Conservation (phyloP, 257 asterid species). For the Penstemon eatonii region DNA sequence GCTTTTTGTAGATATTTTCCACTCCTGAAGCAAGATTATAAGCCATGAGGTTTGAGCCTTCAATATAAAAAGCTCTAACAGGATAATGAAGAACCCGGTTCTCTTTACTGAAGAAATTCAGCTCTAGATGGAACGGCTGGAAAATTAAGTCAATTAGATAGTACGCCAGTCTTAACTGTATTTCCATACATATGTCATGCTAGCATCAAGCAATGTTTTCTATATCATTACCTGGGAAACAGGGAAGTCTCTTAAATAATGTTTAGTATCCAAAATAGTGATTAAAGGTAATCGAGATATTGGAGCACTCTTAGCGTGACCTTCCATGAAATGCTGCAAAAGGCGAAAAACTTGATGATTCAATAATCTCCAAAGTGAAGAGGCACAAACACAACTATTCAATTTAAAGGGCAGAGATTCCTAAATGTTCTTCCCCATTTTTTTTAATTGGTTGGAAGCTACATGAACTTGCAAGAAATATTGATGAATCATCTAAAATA, state of each 20-base stretch:
- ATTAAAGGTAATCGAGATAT: slow-evolving; percentile 92
- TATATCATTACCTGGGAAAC: slow-evolving; percentile 75
- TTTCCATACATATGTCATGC: slow-evolving; percentile 15
- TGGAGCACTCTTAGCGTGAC: slow-evolving; percentile 96
- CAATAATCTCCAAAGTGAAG: slow-evolving; percentile 18
- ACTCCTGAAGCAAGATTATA: slow-evolving; percentile 87
- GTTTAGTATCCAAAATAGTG: slow-evolving; percentile 69
- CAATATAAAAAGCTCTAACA: slow-evolving; percentile 87
- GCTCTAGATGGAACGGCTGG: slow-evolving; percentile 95
- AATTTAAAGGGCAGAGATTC: slow-evolving; percentile 4
- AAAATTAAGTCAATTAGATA: slow-evolving; percentile 37
- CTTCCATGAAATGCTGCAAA: slow-evolving; percentile 98
- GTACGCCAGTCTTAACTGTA: slow-evolving; percentile 23
- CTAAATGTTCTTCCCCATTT: slow-evolving; percentile 9
- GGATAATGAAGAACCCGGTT: slow-evolving; percentile 96
- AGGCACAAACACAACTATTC: slow-evolving; percentile 18
- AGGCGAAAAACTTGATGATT: slow-evolving; percentile 32
- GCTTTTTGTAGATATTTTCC: slow-evolving; percentile 89
- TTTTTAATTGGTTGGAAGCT: background rate
- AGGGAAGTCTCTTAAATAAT: slow-evolving; percentile 74
- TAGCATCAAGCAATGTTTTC: slow-evolving; percentile 7
- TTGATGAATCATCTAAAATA: too few relatives aligned
- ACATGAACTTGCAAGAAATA: background rate
- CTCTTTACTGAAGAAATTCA: slow-evolving; percentile 87
- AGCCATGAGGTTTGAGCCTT: slow-evolving; percentile 93